Evolutionary conservation across 331 rosid genomes (phyloP).

Genomic region (Rosa hybrid): DNA sequence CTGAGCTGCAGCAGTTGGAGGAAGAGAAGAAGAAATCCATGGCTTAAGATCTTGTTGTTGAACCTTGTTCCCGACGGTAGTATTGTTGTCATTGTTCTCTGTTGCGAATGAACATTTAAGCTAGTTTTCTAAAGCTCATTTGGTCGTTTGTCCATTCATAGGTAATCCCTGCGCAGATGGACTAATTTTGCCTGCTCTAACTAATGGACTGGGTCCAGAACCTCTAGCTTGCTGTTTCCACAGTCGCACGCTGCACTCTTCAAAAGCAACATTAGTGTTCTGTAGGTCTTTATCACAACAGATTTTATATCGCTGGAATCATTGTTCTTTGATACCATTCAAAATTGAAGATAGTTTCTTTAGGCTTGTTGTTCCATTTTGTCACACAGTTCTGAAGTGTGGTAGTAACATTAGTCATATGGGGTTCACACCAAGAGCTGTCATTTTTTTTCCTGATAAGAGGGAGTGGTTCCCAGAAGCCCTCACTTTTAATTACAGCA

Average conservation of each 20-base stretch:
- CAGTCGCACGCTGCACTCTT: background rate
- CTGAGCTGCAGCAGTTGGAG: conserved; percentile 73
- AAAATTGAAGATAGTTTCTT: background rate
- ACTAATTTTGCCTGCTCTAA: background rate
- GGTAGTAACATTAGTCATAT: background rate
- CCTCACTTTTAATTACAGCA: background rate
- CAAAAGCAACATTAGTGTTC: background rate
- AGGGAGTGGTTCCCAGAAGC: background rate
- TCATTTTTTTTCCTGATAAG: background rate
- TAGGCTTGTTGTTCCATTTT: background rate
- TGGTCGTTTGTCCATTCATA: background rate
- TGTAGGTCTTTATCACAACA: background rate
- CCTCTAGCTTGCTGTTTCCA: background rate
- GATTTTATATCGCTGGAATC: background rate
- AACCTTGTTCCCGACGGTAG: conserved; percentile 8
- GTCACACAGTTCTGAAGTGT: background rate
- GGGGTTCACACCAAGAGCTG: background rate
- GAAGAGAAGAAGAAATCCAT: conserved; percentile 65
- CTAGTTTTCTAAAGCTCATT: background rate
- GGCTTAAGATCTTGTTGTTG: conserved; percentile 29
- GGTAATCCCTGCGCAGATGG: background rate
- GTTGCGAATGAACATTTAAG: background rate
- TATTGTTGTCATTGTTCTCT: background rate
- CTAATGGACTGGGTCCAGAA: background rate
- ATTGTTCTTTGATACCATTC: background rate